Evolutionary conservation across 83 land plant species (phyloP).

Genomic region (Isoetes engelmannii): DNA sequence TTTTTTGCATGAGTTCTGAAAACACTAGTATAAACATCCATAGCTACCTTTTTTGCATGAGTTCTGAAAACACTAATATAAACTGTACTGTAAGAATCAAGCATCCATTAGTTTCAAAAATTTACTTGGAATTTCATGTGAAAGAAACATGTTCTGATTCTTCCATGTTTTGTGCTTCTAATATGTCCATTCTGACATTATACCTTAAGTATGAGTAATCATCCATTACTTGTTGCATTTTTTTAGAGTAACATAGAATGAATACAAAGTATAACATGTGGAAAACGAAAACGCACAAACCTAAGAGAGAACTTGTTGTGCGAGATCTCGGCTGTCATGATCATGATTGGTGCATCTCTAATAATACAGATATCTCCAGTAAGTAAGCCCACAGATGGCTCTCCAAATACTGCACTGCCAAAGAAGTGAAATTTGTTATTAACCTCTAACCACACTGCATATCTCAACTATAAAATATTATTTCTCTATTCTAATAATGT

Average conservation of each 20-base stretch:
- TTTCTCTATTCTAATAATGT: too few species aligned
- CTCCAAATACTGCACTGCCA: conserved; percentile 75
- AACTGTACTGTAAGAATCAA: too few species aligned
- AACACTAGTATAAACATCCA: too few species aligned
- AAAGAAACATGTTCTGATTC: too few species aligned
- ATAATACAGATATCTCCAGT: conserved; percentile 92
- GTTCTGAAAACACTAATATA: too few species aligned
- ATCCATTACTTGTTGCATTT: background rate
- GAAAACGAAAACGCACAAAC: conserved; percentile 23
- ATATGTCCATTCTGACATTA: background rate
- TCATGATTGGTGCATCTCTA: conserved; percentile 76
- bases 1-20: too few species aligned
- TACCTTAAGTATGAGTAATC: background rate
- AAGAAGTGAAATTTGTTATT: too few species aligned
- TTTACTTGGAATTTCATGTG: too few species aligned
- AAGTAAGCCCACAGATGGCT: conserved; percentile 74
- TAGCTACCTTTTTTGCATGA: too few species aligned
- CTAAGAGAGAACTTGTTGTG: conserved; percentile 97
- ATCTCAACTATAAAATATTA: too few species aligned
- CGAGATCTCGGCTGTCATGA: conserved; percentile 96
- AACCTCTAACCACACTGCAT: too few species aligned
- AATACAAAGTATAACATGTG: background rate
- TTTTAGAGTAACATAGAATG: background rate
- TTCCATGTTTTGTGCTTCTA: background rate
- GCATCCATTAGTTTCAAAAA: too few species aligned